Evolutionary conservation across 2,329 filamentous ascomycete genomes (phyloP).

Genomic region (Trichoderma simmonsii): DNA sequence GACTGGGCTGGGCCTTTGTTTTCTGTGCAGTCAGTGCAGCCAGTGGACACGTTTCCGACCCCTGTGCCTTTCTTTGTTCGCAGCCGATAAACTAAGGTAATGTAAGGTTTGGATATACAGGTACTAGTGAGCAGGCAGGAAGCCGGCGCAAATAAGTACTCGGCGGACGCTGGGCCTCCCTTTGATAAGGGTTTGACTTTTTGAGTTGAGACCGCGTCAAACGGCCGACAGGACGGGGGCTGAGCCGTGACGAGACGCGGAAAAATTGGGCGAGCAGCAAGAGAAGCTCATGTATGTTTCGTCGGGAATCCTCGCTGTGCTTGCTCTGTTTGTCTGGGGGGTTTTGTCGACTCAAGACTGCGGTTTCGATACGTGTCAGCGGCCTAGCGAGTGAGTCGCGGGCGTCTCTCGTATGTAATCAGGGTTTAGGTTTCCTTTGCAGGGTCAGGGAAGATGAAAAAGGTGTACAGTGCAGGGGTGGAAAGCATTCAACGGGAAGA

Average conservation of each 20-base stretch:
- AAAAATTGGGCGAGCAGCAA: slow-evolving; percentile 3
- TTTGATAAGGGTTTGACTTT: neutral
- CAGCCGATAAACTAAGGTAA: neutral
- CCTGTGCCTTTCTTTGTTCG: neutral
- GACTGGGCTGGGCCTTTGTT: neutral
- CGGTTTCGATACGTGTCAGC: slow-evolving; percentile 8
- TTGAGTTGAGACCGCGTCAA: slow-evolving; percentile 2
- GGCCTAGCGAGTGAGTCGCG: neutral
- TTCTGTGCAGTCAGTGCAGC: neutral
- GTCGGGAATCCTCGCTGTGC: neutral
- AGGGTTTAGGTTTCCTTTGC: neutral
- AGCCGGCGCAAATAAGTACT: slow-evolving; percentile 10
- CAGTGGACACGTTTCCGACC: neutral
- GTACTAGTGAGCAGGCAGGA: slow-evolving; percentile 1
- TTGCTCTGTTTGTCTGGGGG: neutral
- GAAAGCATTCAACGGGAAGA: neutral
- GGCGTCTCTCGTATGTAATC: neutral
- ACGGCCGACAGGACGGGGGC: neutral
- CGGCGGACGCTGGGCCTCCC: neutral
- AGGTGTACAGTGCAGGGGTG: neutral
- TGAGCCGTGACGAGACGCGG: neutral
- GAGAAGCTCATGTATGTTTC: neutral
- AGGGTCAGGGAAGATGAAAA: neutral
- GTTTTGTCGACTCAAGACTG: neutral
- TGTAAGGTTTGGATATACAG: slow-evolving; percentile 1